A percentile compares a stretch with the other conserved stretches of the same genome.
phyloP scores from a whole-genome alignment of 2,329 filamentous ascomycete genomes.

The Penicillium sp. region DNA sequence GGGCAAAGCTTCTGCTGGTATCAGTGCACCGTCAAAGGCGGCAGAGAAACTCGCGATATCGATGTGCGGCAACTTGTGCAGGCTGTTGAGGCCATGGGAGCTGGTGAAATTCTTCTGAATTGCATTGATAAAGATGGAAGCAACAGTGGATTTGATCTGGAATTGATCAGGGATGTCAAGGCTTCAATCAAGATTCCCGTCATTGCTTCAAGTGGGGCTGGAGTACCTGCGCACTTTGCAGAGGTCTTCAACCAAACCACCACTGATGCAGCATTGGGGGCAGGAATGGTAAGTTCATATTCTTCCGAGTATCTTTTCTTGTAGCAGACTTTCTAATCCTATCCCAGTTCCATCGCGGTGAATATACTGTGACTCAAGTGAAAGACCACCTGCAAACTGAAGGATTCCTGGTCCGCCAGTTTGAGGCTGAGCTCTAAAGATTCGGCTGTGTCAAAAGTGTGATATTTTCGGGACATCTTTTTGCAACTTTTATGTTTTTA shows the following conservation, averaged over 20 bases:
- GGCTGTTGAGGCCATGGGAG: constrained; percentile 93
- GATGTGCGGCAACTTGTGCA: constrained; percentile 84
- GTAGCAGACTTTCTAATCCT: constrained; percentile 11
- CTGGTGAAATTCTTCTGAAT: constrained; percentile 91
- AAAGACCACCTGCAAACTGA: constrained; percentile 74
- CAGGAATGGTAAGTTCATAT: constrained; percentile 69
- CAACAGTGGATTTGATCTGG: constrained; percentile 90
- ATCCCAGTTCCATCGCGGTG: constrained; percentile 76
- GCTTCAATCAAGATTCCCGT: constrained; percentile 84
- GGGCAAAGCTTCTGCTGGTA: constrained; percentile 92
- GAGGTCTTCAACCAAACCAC: constrained; percentile 84
- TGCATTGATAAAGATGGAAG: constrained; percentile 97
- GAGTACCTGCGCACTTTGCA: constrained; percentile 79
- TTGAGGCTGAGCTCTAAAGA: constrained; percentile 54
- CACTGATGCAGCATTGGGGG: constrained; percentile 89
- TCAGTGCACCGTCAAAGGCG: constrained; percentile 94
- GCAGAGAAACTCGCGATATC: constrained; percentile 87
- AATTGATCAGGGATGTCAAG: constrained; percentile 88
- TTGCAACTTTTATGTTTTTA: background rate
- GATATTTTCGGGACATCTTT: background rate
- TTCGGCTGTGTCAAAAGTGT: background rate
- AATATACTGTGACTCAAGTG: constrained; percentile 92
- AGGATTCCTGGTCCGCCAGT: constrained; percentile 74
- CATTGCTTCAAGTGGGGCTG: constrained; percentile 90
- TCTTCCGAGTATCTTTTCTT: background rate